Base-by-base conservation (phyloP, 768 basidiomycete genomes). In the Dioszegia crocea region DNA sequence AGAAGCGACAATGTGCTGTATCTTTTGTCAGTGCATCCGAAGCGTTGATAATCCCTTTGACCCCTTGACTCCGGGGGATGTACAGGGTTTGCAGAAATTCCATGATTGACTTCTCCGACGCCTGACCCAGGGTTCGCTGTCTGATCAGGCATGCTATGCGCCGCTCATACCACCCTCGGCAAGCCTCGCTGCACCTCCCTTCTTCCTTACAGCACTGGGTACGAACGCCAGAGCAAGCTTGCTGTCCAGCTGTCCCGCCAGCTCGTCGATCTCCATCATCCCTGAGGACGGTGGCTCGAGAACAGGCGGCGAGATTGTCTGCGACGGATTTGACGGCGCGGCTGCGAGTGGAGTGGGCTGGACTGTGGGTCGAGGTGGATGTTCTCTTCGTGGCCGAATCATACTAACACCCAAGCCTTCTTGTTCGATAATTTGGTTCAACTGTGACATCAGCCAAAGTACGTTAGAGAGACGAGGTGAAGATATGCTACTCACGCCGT, bases 401-500 rank as follows among this genome's bases (percentile, higher is more conserved):
- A 73, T 46, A 23, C 59, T 61, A 23, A 57, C 60, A 4, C 61
- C 66, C 4, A 73, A 56, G 21, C 71, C 71, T 24, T 73, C 71
- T 48, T 66, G 50, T 30, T 62, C 47, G 5, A 56, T 58, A n/a
- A 73, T 66, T 24, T 57, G 54, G 31, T 73, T 73, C 51, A 73
- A 46, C 66, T 71, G 31, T 2, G 23, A 3, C 2, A 43, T 53
- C 38, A 43, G 45, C 40, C 19, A 36, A 31, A 31, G 10, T 4
- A 16, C 19, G 45, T 9, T 11, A 21, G 3, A 51, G 6, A 2
- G 29, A n/a, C 24, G 63, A 47, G 4, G 36, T 24, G 14, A 44
- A 21, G 21, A 45, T 10, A 24, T 31, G 3, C 21, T 11, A 64
- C 73, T 54, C 38, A 75, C 71, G 21, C 91, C 91, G 72, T 88